phyloP scores from a whole-genome alignment of 768 basidiomycete genomes.

The Mycena maculata region DNA sequence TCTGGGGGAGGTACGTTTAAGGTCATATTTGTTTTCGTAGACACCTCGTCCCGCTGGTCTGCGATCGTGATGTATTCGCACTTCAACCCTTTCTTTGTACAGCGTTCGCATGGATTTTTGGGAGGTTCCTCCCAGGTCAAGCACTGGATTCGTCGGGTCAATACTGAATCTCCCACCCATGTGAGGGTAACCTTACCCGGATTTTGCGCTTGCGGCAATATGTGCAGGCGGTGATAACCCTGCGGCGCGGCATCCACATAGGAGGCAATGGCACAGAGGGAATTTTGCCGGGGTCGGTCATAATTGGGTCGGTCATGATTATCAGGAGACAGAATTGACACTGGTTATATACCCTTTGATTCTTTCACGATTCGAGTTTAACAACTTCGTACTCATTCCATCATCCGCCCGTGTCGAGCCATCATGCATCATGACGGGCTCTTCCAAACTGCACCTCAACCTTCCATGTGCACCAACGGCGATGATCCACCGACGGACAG shows the following conservation, averaged over 20 bases:
- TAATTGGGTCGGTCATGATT: too few species aligned
- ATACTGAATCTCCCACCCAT: background rate
- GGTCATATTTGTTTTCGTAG: too few species aligned
- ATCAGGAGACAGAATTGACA: too few species aligned
- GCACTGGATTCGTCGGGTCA: background rate
- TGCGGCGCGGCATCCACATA: background rate
- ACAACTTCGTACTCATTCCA: too few species aligned
- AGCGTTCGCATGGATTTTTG: constrained; percentile 1
- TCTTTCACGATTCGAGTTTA: too few species aligned
- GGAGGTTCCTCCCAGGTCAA: background rate
- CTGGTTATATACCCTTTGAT: too few species aligned
- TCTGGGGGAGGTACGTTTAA: too few species aligned
- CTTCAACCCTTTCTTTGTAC: background rate
- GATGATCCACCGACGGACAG: too few species aligned
- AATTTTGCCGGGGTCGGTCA: background rate
- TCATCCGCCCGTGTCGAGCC: too few species aligned
- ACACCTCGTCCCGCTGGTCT: background rate
- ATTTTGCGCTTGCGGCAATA: background rate
- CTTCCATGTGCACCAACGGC: too few species aligned
- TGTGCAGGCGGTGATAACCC: background rate
- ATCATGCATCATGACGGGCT: too few species aligned
- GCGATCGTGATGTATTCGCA: constrained; percentile 7
- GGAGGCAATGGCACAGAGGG: background rate
- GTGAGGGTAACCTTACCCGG: background rate
- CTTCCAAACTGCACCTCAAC: too few species aligned